A percentile compares a stretch with the other conserved stretches of the same genome.
Conservation (phyloP, 2,329 filamentous ascomycete species). For the Mycocentrospora acerina region DNA sequence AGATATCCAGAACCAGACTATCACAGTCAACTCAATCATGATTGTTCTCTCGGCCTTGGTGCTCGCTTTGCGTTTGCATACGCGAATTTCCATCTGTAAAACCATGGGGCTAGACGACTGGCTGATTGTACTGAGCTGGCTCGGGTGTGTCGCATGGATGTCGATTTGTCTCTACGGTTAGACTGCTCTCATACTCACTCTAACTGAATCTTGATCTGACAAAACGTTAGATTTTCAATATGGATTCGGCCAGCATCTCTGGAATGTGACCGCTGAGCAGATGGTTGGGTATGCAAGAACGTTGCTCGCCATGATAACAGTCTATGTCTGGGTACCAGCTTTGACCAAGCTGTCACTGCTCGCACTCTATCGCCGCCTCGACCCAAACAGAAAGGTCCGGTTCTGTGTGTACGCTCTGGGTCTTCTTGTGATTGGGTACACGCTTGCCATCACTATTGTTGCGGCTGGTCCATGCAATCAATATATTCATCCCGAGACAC, state of each 20-base stretch:
- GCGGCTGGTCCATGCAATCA: constrained; percentile 20
- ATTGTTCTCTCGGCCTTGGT: constrained; percentile 13
- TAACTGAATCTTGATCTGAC: constrained; percentile 2
- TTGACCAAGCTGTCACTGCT: constrained; percentile 22
- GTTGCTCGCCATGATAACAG: constrained; percentile 16
- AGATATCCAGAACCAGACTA: constrained; percentile 10
- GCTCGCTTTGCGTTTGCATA: constrained; percentile 17
- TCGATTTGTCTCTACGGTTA: constrained; percentile 11
- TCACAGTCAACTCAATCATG: constrained; percentile 14
- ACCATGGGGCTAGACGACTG: constrained; percentile 15
- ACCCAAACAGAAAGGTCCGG: constrained; percentile 10
- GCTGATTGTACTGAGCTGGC: constrained; percentile 15
- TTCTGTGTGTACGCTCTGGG: constrained; percentile 13
- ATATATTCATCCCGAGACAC: constrained; percentile 6
- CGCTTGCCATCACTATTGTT: constrained; percentile 18
- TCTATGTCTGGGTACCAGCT: constrained; percentile 24
- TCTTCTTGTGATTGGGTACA: constrained; percentile 17
- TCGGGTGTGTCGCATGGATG: constrained; percentile 19
- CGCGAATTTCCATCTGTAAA: constrained; percentile 12
- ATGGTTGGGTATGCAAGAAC: constrained; percentile 10
- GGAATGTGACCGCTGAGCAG: constrained; percentile 15
- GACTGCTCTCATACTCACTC: background rate
- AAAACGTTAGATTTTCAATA: constrained; percentile 14
- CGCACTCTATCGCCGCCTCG: constrained; percentile 20
- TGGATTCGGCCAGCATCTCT: constrained; percentile 20